Evolutionary conservation across 1,284 basidiomycete species (phyloP), one percentile per base, ranked within the genome.

Genomic region (Marasmius sp.): DNA sequence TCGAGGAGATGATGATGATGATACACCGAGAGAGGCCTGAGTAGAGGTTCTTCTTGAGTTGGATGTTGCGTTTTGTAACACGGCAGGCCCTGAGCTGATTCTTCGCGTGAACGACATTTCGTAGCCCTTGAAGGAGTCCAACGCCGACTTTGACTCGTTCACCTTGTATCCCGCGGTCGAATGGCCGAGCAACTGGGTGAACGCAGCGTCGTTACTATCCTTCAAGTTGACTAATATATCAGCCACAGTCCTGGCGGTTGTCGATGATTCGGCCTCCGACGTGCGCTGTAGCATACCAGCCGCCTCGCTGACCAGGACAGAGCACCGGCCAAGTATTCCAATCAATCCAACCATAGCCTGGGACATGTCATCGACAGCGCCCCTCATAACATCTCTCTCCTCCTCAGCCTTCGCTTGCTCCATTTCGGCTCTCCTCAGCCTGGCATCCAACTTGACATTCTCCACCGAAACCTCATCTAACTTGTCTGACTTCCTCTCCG

Each of bases 301-400:
- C 11, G 89, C 87, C 60, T 92, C 88, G 22, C 83, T 84, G 50
- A 94, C 77, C 72, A 88, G 84, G 43, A 90, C 84, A 1, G 89
- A 93, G 69, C 88, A 91, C 60, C 93, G 80, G 22, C 91, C 91
- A n/a, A 95, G 81, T 75, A 93, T 86, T 7, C 92, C 89, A 27
- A 94, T 75, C 12, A 95, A 79, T 62, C 80, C 82, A 18, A 94
- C 86, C 61, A 93, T 77, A 16, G 88, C 79, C 66, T 86, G 83
- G 2, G 91, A 85, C 72, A 94, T 89, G 58, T 84, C 80, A 27
- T 79, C 78, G 12, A 93, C 81, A 1, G 86, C 85, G 52, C 85
- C 84, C 57, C 81, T 81, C 72, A 93, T 79, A 1, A 86, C 88
- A 57, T 87, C 85, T 61, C 86, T 81, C 69, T 91, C 87, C 22